Conservation (phyloP, 2,329 filamentous ascomycete species). For the Pestalotiopsis sp. region DNA sequence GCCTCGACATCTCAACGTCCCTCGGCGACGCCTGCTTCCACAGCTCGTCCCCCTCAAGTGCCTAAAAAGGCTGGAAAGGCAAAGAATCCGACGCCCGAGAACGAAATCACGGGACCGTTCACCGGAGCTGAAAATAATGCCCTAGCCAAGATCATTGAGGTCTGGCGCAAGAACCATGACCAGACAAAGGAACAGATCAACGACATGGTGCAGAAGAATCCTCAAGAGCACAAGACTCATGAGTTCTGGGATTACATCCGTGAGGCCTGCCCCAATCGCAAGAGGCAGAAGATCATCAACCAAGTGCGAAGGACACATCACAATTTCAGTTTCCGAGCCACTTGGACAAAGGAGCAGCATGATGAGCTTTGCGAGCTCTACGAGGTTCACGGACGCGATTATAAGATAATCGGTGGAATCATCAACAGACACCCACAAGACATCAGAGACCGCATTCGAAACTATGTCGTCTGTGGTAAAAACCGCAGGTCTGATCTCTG, state of each 20-base stretch:
- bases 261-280: slow-evolving; percentile 50
- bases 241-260: slow-evolving; percentile 55
- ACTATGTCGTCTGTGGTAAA: slow-evolving; percentile 64
- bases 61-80: slow-evolving; percentile 12
- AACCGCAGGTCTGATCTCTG: slow-evolving; percentile 58
- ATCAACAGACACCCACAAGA: slow-evolving; percentile 69
- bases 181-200: slow-evolving; percentile 52
- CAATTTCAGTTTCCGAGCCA: slow-evolving; percentile 62
- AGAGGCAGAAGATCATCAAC: slow-evolving; percentile 57
- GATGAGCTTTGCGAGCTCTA: slow-evolving; percentile 51
- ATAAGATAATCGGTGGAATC: slow-evolving; percentile 62
- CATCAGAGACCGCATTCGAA: slow-evolving; percentile 70
- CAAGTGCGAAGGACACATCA: slow-evolving; percentile 66
- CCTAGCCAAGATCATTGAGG: slow-evolving; percentile 44
- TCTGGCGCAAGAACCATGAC: slow-evolving; percentile 45
- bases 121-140: slow-evolving; percentile 44
- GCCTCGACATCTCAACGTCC: not conserved
- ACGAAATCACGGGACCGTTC: slow-evolving; percentile 40
- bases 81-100: slow-evolving; percentile 8
- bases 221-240: slow-evolving; percentile 27
- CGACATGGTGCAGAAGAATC: slow-evolving; percentile 39
- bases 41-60: not conserved
- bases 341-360: slow-evolving; percentile 64
- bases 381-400: slow-evolving; percentile 55
- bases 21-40: not conserved